Conservation (phyloP, 331 rosid genomes). For the Prunus yedoensis region DNA sequence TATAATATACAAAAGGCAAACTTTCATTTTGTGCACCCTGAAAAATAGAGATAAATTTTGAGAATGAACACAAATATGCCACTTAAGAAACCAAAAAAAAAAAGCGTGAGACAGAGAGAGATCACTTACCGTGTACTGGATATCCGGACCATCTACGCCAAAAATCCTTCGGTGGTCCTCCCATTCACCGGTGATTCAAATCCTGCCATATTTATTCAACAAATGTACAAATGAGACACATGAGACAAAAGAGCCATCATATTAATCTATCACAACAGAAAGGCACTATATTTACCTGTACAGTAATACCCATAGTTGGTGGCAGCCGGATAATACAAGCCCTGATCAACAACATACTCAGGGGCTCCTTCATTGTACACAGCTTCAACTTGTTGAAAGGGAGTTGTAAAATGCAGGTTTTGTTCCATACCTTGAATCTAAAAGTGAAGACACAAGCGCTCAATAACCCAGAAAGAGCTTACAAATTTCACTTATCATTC, state of each 20-base stretch:
- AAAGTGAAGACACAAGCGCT: slow-evolving; percentile 18
- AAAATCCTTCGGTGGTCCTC: too few species aligned
- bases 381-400: slow-evolving; percentile 55
- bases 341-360: slow-evolving; percentile 83
- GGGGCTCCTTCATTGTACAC: slow-evolving; percentile 82
- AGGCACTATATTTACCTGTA: slow-evolving; percentile 54
- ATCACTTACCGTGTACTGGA: too few species aligned
- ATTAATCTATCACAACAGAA: not conserved
- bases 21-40: too few species aligned
- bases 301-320: slow-evolving; percentile 82
- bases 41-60: too few species aligned
- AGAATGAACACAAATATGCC: too few species aligned
- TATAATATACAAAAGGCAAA: too few species aligned
- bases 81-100: too few species aligned
- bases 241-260: slow-evolving; percentile 12
- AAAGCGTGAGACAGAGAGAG: too few species aligned
- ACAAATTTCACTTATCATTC: slow-evolving; percentile 8
- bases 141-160: too few species aligned
- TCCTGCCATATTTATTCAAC: too few species aligned
- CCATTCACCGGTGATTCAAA: too few species aligned
- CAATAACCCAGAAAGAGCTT: slow-evolving; percentile 1
- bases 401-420: slow-evolving; percentile 47
- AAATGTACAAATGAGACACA: too few species aligned
- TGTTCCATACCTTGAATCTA: slow-evolving; percentile 60
- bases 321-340: slow-evolving; percentile 77